Evolutionary conservation across 169 alveolate genomes (phyloP), one percentile per base, ranked within the genome.

Genomic region (Cystoisospora suis): DNA sequence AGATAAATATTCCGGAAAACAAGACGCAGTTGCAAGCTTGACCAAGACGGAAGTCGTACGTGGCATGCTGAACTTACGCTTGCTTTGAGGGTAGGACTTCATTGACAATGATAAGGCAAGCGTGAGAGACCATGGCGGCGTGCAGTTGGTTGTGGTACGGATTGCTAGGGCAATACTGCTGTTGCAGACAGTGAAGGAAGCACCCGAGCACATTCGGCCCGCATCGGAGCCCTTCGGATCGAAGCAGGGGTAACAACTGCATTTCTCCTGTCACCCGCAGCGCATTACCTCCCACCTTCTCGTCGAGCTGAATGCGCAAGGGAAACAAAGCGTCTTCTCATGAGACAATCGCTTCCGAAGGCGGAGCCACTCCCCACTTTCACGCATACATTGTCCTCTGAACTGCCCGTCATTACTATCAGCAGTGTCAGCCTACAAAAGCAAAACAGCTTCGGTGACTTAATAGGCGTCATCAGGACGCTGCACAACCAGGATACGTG

Each of bases 101-200:
- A 36, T 45, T 45, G 17, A 81, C 88, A 36, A 81, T 47, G 75
- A 44, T 3, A n/a, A 44, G 20, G 75, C 88, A 81, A 53, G 53
- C 89, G 72, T 93, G 95, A 34, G 94, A 79, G 17, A 93, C 95
- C 79, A 87, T 88, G 46, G 95, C 91, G 6, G 94, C 95, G 44
- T 93, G 95, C 61, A 86, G 59, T 44, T 87, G 91, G 88, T 93
- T 93, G 69, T 93, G 95, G 69, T 93, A 93, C 56, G 85, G 88
- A 47, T 93, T 93, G 36, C 81, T 92, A 32, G 80, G 77, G 90
- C 88, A 88, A 40, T 61, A 75, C 61, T 88, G 81, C 65, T 75
- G 92, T 65, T 81, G 88, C 34, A 81, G 59, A 29, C 75, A 32
- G 42, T 38, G 34, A 23, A 81, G 49, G 34, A 34, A 81, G 7